Evolutionary conservation across 768 basidiomycete species (phyloP).

Genomic region (Cystobasidium onofrii): DNA sequence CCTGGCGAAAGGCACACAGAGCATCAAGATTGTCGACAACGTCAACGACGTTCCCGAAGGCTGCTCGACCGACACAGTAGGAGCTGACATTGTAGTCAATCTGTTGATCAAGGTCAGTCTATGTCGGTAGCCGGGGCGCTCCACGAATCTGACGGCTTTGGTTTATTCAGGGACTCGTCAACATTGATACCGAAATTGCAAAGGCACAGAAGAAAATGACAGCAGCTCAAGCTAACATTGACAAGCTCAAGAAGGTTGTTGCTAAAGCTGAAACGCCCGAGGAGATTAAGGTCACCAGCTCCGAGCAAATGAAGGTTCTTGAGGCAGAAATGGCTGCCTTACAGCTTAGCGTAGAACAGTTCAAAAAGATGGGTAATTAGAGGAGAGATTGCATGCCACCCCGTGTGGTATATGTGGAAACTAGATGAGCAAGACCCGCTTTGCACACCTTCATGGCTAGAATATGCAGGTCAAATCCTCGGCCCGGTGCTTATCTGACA

Average conservation of each 20-base stretch:
- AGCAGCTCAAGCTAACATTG: slow-evolving; percentile 59
- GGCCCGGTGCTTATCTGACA: too few relatives aligned
- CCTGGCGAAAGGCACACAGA: slow-evolving; percentile 81
- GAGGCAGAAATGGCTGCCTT: slow-evolving; percentile 73
- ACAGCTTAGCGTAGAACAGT: slow-evolving; percentile 65
- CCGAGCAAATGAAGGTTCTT: slow-evolving; percentile 74
- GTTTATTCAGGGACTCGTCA: slow-evolving; percentile 66
- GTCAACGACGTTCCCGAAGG: slow-evolving; percentile 69
- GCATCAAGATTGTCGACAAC: slow-evolving; percentile 59
- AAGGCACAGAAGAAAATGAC: slow-evolving; percentile 87
- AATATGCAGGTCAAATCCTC: not conserved
- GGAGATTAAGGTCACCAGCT: slow-evolving; percentile 63
- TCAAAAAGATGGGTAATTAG: slow-evolving; percentile 44
- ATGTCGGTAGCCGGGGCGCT: not conserved
- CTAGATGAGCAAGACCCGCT: too few relatives aligned
- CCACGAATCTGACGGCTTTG: not conserved
- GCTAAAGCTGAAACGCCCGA: slow-evolving; percentile 69
- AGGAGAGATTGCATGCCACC: too few relatives aligned
- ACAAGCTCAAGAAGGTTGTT: slow-evolving; percentile 56
- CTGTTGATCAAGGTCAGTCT: slow-evolving; percentile 72
- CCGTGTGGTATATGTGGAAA: too few relatives aligned
- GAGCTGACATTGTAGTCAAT: slow-evolving; percentile 64
- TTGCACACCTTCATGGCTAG: not conserved
- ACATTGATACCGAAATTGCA: slow-evolving; percentile 74
- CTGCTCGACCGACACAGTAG: slow-evolving; percentile 75